Conservation (phyloP, 2,329 filamentous ascomycete genomes). For the Ophiostoma tasmaniense region DNA sequence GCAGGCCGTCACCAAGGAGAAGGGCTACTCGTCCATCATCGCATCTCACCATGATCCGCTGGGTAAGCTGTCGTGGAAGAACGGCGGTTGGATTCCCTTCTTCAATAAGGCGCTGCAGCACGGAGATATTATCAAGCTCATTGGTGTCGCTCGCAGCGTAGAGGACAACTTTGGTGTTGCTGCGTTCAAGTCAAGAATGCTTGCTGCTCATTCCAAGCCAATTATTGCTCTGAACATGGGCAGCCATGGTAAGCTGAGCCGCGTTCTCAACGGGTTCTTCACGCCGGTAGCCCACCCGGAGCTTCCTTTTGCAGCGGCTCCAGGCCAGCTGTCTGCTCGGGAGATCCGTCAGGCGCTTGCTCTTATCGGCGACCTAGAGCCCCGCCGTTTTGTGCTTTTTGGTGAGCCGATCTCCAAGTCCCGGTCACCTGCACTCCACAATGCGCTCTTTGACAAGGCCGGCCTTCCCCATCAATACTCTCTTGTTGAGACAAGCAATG, state of each 20-base stretch:
- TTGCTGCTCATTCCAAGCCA: slow-evolving; percentile 64
- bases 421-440: slow-evolving; percentile 82
- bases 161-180: slow-evolving; percentile 82
- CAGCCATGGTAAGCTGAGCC: slow-evolving; percentile 72
- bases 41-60: slow-evolving; percentile 90
- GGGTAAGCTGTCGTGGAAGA: slow-evolving; percentile 73
- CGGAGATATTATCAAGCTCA: slow-evolving; percentile 89
- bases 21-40: slow-evolving; percentile 73
- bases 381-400: slow-evolving; percentile 76
- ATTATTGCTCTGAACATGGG: slow-evolving; percentile 97
- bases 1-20: slow-evolving; percentile 54
- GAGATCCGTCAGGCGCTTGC: slow-evolving; percentile 76
- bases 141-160: slow-evolving; percentile 66
- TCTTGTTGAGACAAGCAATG: slow-evolving; percentile 63
- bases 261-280: slow-evolving; percentile 85
- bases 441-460: slow-evolving; percentile 64
- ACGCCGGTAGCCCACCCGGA: slow-evolving; percentile 87
- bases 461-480: slow-evolving; percentile 82
- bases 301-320: slow-evolving; percentile 87
- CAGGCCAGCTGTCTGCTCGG: slow-evolving; percentile 81
- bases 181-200: slow-evolving; percentile 71
- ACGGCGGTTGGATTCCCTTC: slow-evolving; percentile 82
- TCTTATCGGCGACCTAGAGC: slow-evolving; percentile 67
- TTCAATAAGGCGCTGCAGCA: slow-evolving; percentile 87
- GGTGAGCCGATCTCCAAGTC: slow-evolving; percentile 77